These are phyloP conservation scores for Tetrapisispora nanseiensis DNA, from an alignment of 805 yeast species.

Conservation along the genomic window DNA sequence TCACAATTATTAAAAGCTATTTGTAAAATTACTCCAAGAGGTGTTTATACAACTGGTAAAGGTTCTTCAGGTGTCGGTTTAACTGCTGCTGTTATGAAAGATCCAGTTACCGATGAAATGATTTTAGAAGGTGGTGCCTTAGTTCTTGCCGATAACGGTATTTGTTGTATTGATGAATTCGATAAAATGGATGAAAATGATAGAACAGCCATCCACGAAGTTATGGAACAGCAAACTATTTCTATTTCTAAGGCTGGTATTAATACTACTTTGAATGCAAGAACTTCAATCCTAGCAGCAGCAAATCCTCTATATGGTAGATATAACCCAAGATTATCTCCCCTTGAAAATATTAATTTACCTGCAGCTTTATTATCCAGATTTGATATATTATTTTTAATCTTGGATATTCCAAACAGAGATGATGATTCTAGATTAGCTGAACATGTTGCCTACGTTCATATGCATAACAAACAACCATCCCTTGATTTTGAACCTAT, in stretches of 20 bases:
- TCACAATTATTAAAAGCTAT: constrained; percentile 90
- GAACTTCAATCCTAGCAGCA: constrained; percentile 92
- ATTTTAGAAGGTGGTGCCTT: constrained; percentile 96
- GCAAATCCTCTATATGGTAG: constrained; percentile 97
- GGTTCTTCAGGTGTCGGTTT: constrained; percentile 98
- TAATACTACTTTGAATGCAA: constrained; percentile 88
- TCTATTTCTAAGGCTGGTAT: constrained; percentile 97
- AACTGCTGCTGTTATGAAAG: constrained; percentile 98
- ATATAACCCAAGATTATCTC: constrained; percentile 81
- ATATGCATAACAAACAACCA: constrained; percentile 87
- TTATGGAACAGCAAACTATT: constrained; percentile 98
- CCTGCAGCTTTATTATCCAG: constrained; percentile 95
- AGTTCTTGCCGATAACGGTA: constrained; percentile 93
- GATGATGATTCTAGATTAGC: constrained; percentile 83
- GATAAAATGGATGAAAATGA: constrained; percentile 98
- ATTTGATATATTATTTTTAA: constrained; percentile 80
- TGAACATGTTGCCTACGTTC: constrained; percentile 89
- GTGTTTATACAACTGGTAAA: constrained; percentile 95
- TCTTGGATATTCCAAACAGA: constrained; percentile 73
- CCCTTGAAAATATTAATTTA: constrained; percentile 87
- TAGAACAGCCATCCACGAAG: constrained; percentile 97
- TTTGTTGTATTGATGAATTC: constrained; percentile 97
- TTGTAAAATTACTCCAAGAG: constrained; percentile 87
- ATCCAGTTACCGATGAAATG: constrained; percentile 98
- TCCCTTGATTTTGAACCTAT: constrained; percentile 63